A percentile compares a stretch with the other conserved stretches of the same genome.
Conservation (phyloP, 2,329 filamentous ascomycete species). For the Zymoseptoria crescenta region DNA sequence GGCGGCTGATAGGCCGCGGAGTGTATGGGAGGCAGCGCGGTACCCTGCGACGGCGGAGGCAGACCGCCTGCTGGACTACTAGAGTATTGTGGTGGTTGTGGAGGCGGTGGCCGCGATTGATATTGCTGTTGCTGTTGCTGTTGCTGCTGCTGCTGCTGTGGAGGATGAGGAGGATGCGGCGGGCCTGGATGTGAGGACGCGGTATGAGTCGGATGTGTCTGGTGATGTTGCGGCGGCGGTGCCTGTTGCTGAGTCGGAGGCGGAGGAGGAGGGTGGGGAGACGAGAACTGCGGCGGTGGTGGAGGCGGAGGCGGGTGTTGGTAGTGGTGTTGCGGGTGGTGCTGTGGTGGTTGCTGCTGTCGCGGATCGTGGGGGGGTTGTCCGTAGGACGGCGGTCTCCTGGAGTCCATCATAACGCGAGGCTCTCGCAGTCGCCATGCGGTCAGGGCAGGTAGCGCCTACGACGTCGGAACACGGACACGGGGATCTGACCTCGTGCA, state of each 20-base stretch:
- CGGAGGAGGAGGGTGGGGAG: constrained; percentile 6
- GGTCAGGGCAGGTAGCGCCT: constrained; percentile 14
- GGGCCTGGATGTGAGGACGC: constrained; percentile 5
- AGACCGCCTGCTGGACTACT: constrained; percentile 5
- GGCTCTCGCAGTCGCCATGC: constrained; percentile 16
- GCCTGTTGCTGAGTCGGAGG: constrained; percentile 6
- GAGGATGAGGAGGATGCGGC: constrained; percentile 9
- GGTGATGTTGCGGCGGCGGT: constrained; percentile 4
- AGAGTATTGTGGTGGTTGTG: constrained; percentile 14
- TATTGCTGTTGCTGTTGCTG: constrained; percentile 14
- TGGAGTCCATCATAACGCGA: constrained; percentile 18
- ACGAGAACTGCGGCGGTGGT: constrained; percentile 6
- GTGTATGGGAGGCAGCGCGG: constrained; percentile 23
- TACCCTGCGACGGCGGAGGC: constrained; percentile 9
- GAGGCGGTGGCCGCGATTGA: constrained; percentile 12
- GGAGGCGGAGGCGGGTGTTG: constrained; percentile 9
- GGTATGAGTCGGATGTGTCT: constrained; percentile 3
- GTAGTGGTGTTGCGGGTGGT: constrained; percentile 9
- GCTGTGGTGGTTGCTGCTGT: constrained; percentile 9
- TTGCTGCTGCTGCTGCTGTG: constrained; percentile 16
- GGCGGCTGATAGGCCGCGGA: constrained; percentile 18
- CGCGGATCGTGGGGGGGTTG: constrained; percentile 7
- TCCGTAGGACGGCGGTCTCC: constrained; percentile 10
- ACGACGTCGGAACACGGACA: constrained; percentile 14
- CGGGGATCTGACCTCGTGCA: constrained; percentile 14